phyloP scores from a whole-genome alignment of 1,284 basidiomycete genomes.

The Sparassis latifolia region DNA sequence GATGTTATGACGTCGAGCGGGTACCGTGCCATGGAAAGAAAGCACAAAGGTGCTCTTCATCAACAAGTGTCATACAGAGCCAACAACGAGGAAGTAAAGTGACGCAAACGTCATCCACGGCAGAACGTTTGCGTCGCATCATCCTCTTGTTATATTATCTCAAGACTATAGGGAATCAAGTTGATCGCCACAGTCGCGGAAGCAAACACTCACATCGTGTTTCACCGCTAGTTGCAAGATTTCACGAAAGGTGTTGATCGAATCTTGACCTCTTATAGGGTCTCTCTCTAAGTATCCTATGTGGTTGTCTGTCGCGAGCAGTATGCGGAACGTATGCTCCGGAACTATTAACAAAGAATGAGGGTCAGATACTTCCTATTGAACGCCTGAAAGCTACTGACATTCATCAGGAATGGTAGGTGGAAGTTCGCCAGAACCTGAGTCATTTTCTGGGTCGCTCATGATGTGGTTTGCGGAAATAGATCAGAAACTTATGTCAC shows the following conservation, averaged over 20 bases:
- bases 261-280: conserved; percentile 90
- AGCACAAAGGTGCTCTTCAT: neutral
- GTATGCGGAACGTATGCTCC: conserved; percentile 73
- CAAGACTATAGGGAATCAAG: neutral
- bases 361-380: neutral
- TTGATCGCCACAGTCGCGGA: neutral
- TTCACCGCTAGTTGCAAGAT: conserved; percentile 88
- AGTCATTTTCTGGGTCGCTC: too few relatives aligned
- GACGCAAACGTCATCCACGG: neutral
- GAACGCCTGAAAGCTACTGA: conserved; percentile 19
- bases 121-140: neutral
- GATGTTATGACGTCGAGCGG: neutral
- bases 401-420: conserved; percentile 31
- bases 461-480: too few relatives aligned
- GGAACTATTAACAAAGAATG: conserved; percentile 30
- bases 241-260: conserved; percentile 93
- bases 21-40: neutral
- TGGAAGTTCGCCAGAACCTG: neutral
- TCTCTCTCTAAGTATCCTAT: conserved; percentile 95
- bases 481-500: too few relatives aligned
- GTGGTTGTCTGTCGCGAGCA: conserved; percentile 93
- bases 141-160: neutral
- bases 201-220: conserved; percentile 57
- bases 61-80: neutral
- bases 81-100: neutral